Evolutionary conservation across 768 basidiomycete genomes (phyloP), one percentile per base, ranked within the genome.

Genomic region (Multifurca ochricompacta): DNA sequence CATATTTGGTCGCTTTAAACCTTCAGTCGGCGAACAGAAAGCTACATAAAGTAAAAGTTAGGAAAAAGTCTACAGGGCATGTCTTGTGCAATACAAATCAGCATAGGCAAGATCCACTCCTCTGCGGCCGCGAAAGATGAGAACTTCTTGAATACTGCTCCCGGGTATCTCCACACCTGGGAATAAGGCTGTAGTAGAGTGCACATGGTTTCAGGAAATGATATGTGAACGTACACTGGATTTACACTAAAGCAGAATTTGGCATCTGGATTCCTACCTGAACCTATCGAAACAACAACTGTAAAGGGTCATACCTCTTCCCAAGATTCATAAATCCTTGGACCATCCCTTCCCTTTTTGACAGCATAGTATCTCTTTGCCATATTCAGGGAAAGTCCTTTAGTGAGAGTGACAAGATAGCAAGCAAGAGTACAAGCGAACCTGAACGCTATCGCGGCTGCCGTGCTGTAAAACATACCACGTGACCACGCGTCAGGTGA

Each of bases 291-390:
- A 42, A 13, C 14, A 25, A 42, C 16, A 6, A 16, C n/a, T n/a
- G n/a, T n/a, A 42, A 2, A 39, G 27, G 18, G 18, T 10, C 73
- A 53, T 59, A 80, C 85, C 70, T 83, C 78, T 23, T 77, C 73
- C 85, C 85, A 86, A 13, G 70, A 73, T 1, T 65, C 62, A 45
- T 82, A 85, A 14, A 87, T 75, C 34, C 69, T 74, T 0, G 79
- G 76, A 2, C 81, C 84, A 54, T 77, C 69, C 25, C 80, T 69
- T 2, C 85, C 85, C 35, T 73, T 66, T 34, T 71, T 68, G 1
- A 86, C 83, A 3, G 84, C 85, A 58, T 68, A 83, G 58, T 81
- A 83, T 35, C 61, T 58, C 45, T 68, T 71, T 21, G 66, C 62
- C 67, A 73, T 72, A n/a, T n/a, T n/a, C n/a, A n/a, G n/a, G n/a